Evolutionary conservation across 768 basidiomycete species (phyloP), one percentile per base, ranked within the genome.

Genomic region (Kwoniella newhampshirensis): DNA sequence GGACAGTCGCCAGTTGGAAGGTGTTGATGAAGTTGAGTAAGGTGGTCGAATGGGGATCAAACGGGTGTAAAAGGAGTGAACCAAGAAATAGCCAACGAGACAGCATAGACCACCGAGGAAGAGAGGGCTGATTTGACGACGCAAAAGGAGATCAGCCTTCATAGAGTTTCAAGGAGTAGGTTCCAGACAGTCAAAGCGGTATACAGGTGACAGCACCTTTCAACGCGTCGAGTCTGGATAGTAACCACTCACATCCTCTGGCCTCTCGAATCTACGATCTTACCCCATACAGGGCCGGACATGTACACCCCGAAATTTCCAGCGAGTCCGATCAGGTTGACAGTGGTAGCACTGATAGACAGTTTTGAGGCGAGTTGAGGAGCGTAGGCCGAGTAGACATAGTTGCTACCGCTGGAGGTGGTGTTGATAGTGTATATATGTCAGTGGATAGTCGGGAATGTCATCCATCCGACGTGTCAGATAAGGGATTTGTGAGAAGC

Each of bases 361-460:
- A 94, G 81, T 37, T 84, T 82, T n/a, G 84, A 77, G 1, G 87
- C 88, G 4, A 94, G 82, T 72, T 94, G 91, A 0, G 91, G 91
- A 1, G 87, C 84, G 73, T 92, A 96, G 18, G 89, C 91, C 86
- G 67, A 66, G 49, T 64, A 65, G 36, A 60, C 54, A 30, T 64
- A 58, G 36, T 58, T 58, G 43, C 56, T 58, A 7, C 56, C 56
- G 50, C 56, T 58, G 30, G 11, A 15, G 40, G 18, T 12, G 37
- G 36, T 28, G 12, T 18, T 23, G 15, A 11, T 27, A 41, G 2
- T 12, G n/a, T 20, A 37, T 12, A 9, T 11, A 4, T n/a, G n/a
- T n/a, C n/a, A n/a, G n/a, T n/a, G n/a, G n/a, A n/a, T n/a, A n/a
- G n/a, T n/a, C 42, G 15, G 15, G 8, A 9, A 20, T 43, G 15